Conservation (phyloP, 495 filamentous ascomycete genomes). For the Neurospora hispaniola region DNA sequence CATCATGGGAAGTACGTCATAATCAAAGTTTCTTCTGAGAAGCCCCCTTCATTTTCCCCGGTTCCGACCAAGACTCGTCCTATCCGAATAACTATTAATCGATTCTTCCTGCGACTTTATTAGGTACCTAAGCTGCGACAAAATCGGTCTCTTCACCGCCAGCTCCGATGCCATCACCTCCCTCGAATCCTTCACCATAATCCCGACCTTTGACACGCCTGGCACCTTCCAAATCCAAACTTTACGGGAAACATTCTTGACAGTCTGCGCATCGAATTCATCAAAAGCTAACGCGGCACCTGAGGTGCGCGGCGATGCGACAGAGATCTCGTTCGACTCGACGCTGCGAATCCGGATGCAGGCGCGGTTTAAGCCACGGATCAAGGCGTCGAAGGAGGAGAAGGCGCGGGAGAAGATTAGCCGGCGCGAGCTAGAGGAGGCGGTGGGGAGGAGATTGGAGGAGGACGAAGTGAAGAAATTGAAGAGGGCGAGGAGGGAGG, state of each 20-base stretch:
- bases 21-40: neutral
- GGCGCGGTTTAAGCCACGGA: constrained; percentile 77
- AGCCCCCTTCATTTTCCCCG: neutral
- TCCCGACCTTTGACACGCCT: constrained; percentile 49
- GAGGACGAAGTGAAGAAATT: constrained; percentile 78
- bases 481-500: constrained; percentile 74
- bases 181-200: constrained; percentile 71
- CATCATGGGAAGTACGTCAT: constrained; percentile 65
- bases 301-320: constrained; percentile 72
- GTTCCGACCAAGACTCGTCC: too few species aligned
- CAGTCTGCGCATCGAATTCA: constrained; percentile 34
- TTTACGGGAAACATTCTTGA: constrained; percentile 48
- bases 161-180: constrained; percentile 67
- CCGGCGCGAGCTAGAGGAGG: constrained; percentile 75
- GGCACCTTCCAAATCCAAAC: constrained; percentile 64
- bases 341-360: constrained; percentile 85
- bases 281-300: constrained; percentile 30
- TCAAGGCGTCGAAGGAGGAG: constrained; percentile 65
- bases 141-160: constrained; percentile 66
- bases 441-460: constrained; percentile 63
- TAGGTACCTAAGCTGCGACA: constrained; percentile 71
- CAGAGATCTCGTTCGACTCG: constrained; percentile 58
- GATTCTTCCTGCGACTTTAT: neutral
- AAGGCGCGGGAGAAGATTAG: constrained; percentile 78
- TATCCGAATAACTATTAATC: neutral